Conservation (phyloP, 495 filamentous ascomycete species). For the Chaetomium cochliodes region DNA sequence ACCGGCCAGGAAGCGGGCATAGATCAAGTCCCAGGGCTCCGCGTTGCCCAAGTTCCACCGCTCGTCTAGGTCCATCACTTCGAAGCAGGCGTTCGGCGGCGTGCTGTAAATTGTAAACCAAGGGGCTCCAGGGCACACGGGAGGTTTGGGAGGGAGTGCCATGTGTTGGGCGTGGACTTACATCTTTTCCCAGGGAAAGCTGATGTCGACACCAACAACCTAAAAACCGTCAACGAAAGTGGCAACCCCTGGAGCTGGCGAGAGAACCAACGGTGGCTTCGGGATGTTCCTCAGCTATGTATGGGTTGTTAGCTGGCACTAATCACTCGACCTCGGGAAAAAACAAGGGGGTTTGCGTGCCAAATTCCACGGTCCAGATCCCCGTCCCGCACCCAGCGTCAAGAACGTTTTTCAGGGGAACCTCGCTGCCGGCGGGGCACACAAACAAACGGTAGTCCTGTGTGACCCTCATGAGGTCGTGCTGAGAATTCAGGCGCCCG, state of each 20-base stretch:
- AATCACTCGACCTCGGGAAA: neutral
- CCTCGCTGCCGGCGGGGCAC: slow-evolving; percentile 2
- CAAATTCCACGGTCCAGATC: slow-evolving; percentile 52
- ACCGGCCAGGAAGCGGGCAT: slow-evolving; percentile 46
- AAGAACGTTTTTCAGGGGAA: slow-evolving; percentile 40
- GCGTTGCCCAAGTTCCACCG: no score
- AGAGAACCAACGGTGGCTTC: neutral
- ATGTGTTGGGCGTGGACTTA: neutral
- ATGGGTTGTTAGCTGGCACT: neutral
- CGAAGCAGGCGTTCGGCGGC: slow-evolving; percentile 55
- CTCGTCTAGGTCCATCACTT: slow-evolving; percentile 55
- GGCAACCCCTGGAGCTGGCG: neutral
- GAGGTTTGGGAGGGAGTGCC: no score
- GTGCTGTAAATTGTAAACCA: slow-evolving; percentile 25
- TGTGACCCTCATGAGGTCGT: slow-evolving; percentile 15
- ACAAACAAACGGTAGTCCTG: slow-evolving; percentile 12
- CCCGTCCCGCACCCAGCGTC: slow-evolving; percentile 58
- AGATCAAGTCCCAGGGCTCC: no score
- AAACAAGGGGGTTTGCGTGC: neutral
- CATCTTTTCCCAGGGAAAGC: neutral
- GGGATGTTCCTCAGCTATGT: slow-evolving; percentile 10
- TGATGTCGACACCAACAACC: slow-evolving; percentile 55
- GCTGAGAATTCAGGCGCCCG: slow-evolving; percentile 14
- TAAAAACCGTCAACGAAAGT: slow-evolving; percentile 22
- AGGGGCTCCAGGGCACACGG: no score